Evolutionary conservation across 2,329 filamentous ascomycete species (phyloP), one percentile per base, ranked within the genome.

Genomic region (Ceratocystis harringtonii): DNA sequence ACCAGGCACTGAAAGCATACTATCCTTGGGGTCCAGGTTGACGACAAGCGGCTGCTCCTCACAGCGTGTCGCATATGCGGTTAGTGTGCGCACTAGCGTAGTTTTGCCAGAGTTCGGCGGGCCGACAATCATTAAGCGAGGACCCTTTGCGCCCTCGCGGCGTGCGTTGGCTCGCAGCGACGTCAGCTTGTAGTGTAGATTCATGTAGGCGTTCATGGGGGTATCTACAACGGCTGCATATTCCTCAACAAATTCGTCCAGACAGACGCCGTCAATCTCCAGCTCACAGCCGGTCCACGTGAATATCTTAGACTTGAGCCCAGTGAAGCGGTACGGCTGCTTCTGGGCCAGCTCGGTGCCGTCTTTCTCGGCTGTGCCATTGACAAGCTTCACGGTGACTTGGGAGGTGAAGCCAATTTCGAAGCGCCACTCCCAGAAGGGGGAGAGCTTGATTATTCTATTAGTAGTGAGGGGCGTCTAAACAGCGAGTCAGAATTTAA

Each of bases 211-310:
- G 65, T 86, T 83, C 78, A 92, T 88, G 2, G 90, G 88, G 41
- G 91, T 95, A 72, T 94, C 89, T 71, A 90, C 86, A 0, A 89
- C 76, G 74, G 83, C 76, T 79, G 83, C 66, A 65, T 83, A 86
- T 65, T 88, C 84, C 55, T 86, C 86, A 30, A 83, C 75, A 61
- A 76, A 77, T 68, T 83, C 80, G 65, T 77, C 74, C 58, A 82
- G 78, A 62, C 81, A 80, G 10, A 78, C 76, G 1, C 86, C 86
- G 55, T 80, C 84, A 67, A 96, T 80, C 74, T 96, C 89, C 68
- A 99, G 78, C 64, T 85, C 85, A 76, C 91, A 96, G 71, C 94
- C 92, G 72, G 92, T 85, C 87, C 90, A 96, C 62, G 92, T 95
- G 74, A 89, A 89, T 71, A 99, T 87, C 68, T 92, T 92, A 66